phyloP scores from a whole-genome alignment of 176 grass and related monocot species.

The Carex kokanica region DNA sequence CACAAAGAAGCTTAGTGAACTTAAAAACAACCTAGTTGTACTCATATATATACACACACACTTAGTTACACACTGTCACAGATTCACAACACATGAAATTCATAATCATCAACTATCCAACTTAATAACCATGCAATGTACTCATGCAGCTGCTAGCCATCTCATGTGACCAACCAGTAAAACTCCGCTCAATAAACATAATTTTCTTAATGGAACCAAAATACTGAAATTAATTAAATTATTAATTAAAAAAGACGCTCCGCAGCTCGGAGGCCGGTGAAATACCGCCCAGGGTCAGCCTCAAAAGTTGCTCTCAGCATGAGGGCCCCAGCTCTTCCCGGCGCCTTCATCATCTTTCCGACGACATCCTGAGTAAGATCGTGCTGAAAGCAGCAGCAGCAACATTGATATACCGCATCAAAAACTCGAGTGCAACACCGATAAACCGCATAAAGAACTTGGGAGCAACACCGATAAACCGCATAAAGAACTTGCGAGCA shows the following conservation, averaged over 20 bases:
- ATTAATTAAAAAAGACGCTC: background rate
- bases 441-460: background rate
- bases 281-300: constrained; percentile 5
- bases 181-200: too few relatives aligned
- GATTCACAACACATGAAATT: background rate
- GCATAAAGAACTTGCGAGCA: background rate
- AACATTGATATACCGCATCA: background rate
- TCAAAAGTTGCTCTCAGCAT: constrained; percentile 31
- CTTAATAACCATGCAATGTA: too few relatives aligned
- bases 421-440: too few relatives aligned
- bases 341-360: constrained; percentile 29
- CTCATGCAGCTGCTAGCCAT: background rate
- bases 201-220: too few relatives aligned
- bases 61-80: too few relatives aligned
- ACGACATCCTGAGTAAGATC: too few relatives aligned
- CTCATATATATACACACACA: too few relatives aligned
- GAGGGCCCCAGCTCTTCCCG: constrained; percentile 20
- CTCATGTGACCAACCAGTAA: background rate
- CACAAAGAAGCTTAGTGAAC: too few relatives aligned
- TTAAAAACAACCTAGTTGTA: too few relatives aligned
- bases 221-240: background rate
- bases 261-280: constrained; percentile 13
- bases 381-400: background rate
- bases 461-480: background rate
- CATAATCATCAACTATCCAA: background rate